Evolutionary conservation across 495 filamentous ascomycete species (phyloP), one percentile per base, ranked within the genome.

Genomic region (Hypoxylon lienhwacheense): DNA sequence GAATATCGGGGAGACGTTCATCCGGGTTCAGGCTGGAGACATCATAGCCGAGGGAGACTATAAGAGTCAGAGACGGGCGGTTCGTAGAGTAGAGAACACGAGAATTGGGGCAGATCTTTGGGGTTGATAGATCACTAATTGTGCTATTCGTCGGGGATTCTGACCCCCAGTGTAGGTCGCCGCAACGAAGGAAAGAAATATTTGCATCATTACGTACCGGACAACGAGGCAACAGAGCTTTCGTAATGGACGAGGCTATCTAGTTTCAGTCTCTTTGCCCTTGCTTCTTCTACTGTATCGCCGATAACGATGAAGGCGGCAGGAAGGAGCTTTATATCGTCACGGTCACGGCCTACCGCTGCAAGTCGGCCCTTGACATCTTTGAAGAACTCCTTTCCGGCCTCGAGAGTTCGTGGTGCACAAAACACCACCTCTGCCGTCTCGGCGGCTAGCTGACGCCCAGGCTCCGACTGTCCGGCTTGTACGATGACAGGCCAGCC

Each of bases 401-500:
- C 49, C 10, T 72, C 70, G 11, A 81, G 59, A 53, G 59, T 55
- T 6, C 61, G 56, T 24, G 67, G 67, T 16, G 66, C 65, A 47
- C 64, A 70, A 37, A 82, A 82, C 1, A 80, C 78, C 20, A 72
- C 77, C 60, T 82, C 79, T 0, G 79, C 79, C 11, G 77, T 80
- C 64, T 82, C 77, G 2, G 72, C 77, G 0, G 79, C 79, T 5
- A 82, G 59, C 59, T 81, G 77, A 5, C 71, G 58, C 0, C 79
- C 79, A 0, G 79, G 76, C 50, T 81, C 77, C 0, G 74, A 78
- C 53, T 80, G 77, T 0, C 79, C 79, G 7, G 77, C 79, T 47
- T 82, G 79, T 7, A 82, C 73, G 41, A 82, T 69, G 0, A 82
- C 79, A 2, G 79, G 79, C 77, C 77, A 81, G 0, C 79, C 77